Conservation (phyloP, 108 stramenopile genomes). For the Hondaea fermentalgiana region DNA sequence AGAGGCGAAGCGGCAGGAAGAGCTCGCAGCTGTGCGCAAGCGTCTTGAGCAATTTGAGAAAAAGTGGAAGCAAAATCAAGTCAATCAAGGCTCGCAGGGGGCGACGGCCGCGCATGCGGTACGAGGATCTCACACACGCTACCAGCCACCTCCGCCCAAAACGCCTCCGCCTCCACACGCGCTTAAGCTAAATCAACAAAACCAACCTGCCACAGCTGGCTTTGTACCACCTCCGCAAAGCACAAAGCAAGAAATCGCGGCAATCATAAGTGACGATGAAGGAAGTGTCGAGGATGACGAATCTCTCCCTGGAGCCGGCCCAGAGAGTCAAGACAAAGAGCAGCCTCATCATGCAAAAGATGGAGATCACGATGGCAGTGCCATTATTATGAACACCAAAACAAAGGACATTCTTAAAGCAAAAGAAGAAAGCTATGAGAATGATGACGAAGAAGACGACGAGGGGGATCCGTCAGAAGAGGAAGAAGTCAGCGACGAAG, state of each 20-base stretch:
- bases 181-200: background rate
- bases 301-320: no score
- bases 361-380: background rate
- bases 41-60: background rate
- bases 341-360: background rate
- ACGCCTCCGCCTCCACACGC: background rate
- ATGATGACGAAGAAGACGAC: background rate
- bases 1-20: background rate
- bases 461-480: background rate
- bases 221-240: no score
- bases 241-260: no score
- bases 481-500: background rate
- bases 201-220: no score
- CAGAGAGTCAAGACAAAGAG: no score
- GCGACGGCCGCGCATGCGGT: background rate
- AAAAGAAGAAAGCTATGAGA: no score
- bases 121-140: background rate
- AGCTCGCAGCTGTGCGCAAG: background rate
- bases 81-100: background rate
- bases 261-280: no score
- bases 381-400: background rate
- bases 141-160: background rate
- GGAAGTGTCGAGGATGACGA: no score
- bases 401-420: no score
- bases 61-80: conserved; percentile 4